Evolutionary conservation across 768 basidiomycete species (phyloP), one percentile per base, ranked within the genome.

Genomic region (Lyophyllum semitale): DNA sequence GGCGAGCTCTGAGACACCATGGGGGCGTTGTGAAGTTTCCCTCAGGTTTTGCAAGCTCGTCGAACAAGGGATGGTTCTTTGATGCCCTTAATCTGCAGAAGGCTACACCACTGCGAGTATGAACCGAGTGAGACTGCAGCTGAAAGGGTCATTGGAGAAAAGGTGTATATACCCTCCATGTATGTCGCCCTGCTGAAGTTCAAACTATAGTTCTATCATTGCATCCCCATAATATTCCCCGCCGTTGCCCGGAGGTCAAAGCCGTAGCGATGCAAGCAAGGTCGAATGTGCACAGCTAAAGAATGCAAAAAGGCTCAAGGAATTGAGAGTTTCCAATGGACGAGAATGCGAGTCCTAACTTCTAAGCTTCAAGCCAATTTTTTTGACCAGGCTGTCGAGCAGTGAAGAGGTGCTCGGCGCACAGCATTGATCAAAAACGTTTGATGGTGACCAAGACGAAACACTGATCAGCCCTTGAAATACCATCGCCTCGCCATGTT

Each of bases 271-370:
- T 40, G 63, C 61, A 8, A 57, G 64, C 23, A 65, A 66, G 56
- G 56, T 73, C 12, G 56, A 72, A 2, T 58, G 62, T 22, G 69
- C 71, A 68, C 71, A n/a, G 55, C 38, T 9, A 68, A 69, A 50
- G 58, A 58, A 9, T 68, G 68, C 54, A 65, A 63, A 52, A 61
- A 68, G 37, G 67, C 72, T 2, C 63, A 69, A 37, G 64, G 58
- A 4, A 13, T 72, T 22, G 60, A 63, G 18, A 66, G 68, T 4
- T 69, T 72, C 41, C 7, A n/a, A n/a, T n/a, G n/a, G n/a, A n/a
- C 29, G 15, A 13, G 35, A 37, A 8, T 37, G 4, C 17, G 35
- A 37, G 15, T 11, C 35, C 35, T 37, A n/a, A n/a, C n/a, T n/a
- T n/a, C n/a, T n/a, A n/a, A n/a, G n/a, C n/a, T n/a, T n/a, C n/a